A percentile compares a stretch with the other conserved stretches of the same genome.
Evolutionary conservation across 805 yeast species (phyloP).

Genomic region (Teunomyces tritomae): DNA sequence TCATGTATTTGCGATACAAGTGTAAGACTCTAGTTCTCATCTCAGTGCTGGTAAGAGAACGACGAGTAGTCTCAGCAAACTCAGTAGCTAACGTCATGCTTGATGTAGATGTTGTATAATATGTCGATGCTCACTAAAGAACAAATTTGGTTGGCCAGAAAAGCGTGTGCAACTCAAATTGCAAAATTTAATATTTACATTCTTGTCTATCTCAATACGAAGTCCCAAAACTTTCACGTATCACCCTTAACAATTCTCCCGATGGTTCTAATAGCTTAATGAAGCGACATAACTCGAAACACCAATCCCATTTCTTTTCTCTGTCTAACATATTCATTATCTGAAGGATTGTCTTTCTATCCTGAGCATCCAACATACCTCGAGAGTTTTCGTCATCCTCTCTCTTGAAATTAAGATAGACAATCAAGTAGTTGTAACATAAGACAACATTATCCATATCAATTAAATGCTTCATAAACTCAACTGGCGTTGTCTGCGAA

Average conservation of each 20-base stretch:
- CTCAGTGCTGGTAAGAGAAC: constrained; percentile 58
- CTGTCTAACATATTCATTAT: constrained; percentile 43
- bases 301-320: constrained; percentile 48
- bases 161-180: constrained; percentile 4
- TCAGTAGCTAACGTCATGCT: constrained; percentile 70
- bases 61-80: constrained; percentile 77
- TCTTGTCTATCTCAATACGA: neutral
- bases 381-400: constrained; percentile 25
- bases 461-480: constrained; percentile 42
- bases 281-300: constrained; percentile 54
- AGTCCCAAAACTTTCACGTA: constrained; percentile 3
- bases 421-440: constrained; percentile 51
- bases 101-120: constrained; percentile 2
- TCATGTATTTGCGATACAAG: constrained; percentile 69
- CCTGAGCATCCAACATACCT: constrained; percentile 25
- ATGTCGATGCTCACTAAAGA: constrained; percentile 5
- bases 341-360: constrained; percentile 39
- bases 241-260: constrained; percentile 24
- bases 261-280: constrained; percentile 49
- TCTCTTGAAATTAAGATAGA: constrained; percentile 50
- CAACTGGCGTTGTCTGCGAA: constrained; percentile 42
- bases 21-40: constrained; percentile 62
- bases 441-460: constrained; percentile 42
- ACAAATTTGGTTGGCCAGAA: constrained; percentile 15
- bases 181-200: neutral